Percentiles rank a stretch among this genome's conserved stretches.
phyloP scores from a whole-genome alignment of 176 grass and related monocot genomes.

The Pontederia paniculata region DNA sequence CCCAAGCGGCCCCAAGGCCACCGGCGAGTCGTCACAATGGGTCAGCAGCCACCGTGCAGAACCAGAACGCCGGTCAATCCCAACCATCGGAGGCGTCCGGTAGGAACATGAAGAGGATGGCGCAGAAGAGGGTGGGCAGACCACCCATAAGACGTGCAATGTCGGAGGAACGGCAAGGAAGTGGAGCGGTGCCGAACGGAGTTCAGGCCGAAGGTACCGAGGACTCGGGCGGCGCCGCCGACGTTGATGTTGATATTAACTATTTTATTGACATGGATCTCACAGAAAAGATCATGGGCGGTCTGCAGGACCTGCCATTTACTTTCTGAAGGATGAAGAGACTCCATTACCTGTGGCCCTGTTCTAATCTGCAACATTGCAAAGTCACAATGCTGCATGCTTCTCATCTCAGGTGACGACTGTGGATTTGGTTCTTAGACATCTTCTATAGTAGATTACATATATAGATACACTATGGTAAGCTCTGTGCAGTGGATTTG shows the following conservation, averaged over 20 bases:
- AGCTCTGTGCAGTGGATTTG: no score
- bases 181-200: background rate
- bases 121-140: constrained; percentile 55
- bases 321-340: constrained; percentile 40
- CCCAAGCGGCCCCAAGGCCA: constrained; percentile 7
- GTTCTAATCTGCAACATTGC: no score
- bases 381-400: no score
- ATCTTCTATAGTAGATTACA: no score
- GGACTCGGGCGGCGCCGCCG: constrained; percentile 33
- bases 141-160: constrained; percentile 14
- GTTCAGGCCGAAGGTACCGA: constrained; percentile 31
- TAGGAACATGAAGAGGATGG: constrained; percentile 51
- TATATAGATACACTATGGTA: no score
- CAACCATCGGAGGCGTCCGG: constrained; percentile 18
- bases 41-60: constrained; percentile 11
- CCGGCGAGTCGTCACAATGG: background rate
- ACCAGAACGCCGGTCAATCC: constrained; percentile 1
- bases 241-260: constrained; percentile 33
- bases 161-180: constrained; percentile 28
- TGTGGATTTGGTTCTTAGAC: no score
- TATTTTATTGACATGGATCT: constrained; percentile 70
- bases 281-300: constrained; percentile 54
- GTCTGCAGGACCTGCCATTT: constrained; percentile 42
- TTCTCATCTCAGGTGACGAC: no score
- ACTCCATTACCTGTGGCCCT: constrained; percentile 39